Percentiles rank a stretch among this genome's conserved stretches.
These are phyloP conservation scores for Dactylonectria macrodidyma DNA, from an alignment of 2,329 filamentous ascomycete genomes.

Conservation along the genomic window DNA sequence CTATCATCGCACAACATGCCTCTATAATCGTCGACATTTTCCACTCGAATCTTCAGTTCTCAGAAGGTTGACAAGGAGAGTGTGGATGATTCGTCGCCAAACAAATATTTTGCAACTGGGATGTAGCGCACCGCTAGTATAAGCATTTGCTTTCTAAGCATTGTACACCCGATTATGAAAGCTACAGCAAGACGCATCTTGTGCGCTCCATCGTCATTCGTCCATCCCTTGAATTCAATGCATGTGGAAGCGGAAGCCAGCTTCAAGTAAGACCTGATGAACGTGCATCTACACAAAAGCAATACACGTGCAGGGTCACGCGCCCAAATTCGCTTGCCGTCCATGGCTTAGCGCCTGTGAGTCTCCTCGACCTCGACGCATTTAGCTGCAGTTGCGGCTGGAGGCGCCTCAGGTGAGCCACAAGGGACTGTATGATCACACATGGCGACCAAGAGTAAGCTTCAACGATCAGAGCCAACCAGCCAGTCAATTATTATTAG, in stretches of 20 bases:
- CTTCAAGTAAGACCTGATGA: not conserved
- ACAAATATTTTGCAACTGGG: too few species aligned
- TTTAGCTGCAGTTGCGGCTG: constrained; percentile 13
- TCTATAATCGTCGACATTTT: too few species aligned
- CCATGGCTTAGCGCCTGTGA: constrained; percentile 17
- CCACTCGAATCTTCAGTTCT: too few species aligned
- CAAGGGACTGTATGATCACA: not conserved
- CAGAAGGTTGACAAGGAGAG: too few species aligned
- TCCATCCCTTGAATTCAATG: too few species aligned
- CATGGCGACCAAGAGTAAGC: constrained; percentile 8
- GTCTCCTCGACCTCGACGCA: constrained; percentile 17
- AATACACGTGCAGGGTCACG: constrained; percentile 33
- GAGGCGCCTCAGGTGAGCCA: not conserved
- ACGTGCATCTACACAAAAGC: constrained; percentile 12
- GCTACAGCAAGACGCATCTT: too few species aligned
- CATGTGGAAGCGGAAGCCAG: too few species aligned
- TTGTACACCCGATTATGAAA: too few species aligned
- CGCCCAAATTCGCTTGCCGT: constrained; percentile 4
- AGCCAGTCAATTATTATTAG: constrained; percentile 11
- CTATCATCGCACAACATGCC: constrained; percentile 8
- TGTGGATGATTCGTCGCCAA: too few species aligned
- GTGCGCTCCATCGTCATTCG: not conserved
- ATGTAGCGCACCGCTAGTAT: not conserved
- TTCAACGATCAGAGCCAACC: constrained; percentile 8
- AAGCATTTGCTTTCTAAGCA: not conserved